Conservation (phyloP, 1,139 yeast genomes). For the Candida sp. region DNA sequence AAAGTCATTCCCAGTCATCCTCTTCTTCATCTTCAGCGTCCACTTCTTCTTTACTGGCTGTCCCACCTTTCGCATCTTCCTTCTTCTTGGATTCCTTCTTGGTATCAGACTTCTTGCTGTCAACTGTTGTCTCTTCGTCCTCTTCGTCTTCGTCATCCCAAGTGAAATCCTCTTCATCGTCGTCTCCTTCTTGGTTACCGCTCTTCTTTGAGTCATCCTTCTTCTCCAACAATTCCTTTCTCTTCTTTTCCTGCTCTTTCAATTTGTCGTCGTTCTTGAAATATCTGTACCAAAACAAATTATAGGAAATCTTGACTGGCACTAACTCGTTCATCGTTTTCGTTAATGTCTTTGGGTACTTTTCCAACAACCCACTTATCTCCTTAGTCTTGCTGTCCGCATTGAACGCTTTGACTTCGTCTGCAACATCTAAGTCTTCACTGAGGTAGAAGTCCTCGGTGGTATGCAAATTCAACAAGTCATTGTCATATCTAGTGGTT, state of each 20-base stretch:
- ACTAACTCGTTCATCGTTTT: conserved; percentile 68
- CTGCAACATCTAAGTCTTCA: conserved; percentile 18
- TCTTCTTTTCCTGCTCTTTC: conserved; percentile 64
- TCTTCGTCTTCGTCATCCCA: conserved; percentile 72
- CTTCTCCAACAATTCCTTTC: conserved; percentile 61
- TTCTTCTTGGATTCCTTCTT: conserved; percentile 1
- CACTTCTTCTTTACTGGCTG: background rate
- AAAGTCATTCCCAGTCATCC: conserved; percentile 54
- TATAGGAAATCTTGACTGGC: conserved; percentile 62
- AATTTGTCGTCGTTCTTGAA: conserved; percentile 60
- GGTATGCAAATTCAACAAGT: conserved; percentile 46
- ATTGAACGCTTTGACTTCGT: conserved; percentile 32
- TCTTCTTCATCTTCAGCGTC: conserved; percentile 42
- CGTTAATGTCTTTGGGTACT: conserved; percentile 55
- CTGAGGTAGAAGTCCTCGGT: conserved; percentile 22
- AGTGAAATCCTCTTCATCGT: conserved; percentile 53
- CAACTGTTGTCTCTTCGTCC: conserved; percentile 28
- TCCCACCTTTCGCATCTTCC: conserved; percentile 1
- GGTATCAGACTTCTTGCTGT: background rate
- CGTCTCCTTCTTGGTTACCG: conserved; percentile 40
- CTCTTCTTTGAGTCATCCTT: conserved; percentile 28
- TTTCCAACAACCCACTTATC: conserved; percentile 51
- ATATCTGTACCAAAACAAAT: conserved; percentile 79
- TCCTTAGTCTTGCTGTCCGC: conserved; percentile 56
- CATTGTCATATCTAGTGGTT: conserved; percentile 43